Percentiles rank a stretch among this genome's conserved stretches.
phyloP scores from a whole-genome alignment of 805 yeast species.

The Candida nanaspora region DNA sequence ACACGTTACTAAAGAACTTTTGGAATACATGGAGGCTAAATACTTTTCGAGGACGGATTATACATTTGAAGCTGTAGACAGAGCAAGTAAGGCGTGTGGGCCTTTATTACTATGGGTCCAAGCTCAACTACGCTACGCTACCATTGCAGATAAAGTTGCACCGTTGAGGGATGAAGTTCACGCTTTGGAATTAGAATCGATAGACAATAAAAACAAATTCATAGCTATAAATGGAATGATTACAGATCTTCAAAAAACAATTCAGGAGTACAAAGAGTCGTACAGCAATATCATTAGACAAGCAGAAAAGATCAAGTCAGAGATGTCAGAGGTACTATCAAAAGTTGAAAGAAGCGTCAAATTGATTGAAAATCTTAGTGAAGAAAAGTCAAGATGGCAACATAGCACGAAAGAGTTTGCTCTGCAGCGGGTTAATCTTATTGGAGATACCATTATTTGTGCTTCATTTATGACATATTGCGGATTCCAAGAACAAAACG shows the following conservation, averaged over 20 bases:
- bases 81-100: conserved; percentile 95
- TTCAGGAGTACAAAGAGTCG: conserved; percentile 55
- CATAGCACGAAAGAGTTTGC: conserved; percentile 45
- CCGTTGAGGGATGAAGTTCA: conserved; percentile 68
- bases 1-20: conserved; percentile 46
- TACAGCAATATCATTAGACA: conserved; percentile 76
- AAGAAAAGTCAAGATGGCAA: conserved; percentile 75
- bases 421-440: conserved; percentile 33
- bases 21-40: conserved; percentile 46
- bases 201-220: conserved; percentile 58
- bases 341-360: conserved; percentile 57
- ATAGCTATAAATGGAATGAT: conserved; percentile 80
- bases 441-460: conserved; percentile 61
- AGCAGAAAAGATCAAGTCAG: conserved; percentile 64
- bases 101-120: conserved; percentile 84
- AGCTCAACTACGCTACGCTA: conserved; percentile 78
- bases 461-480: conserved; percentile 57
- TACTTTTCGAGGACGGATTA: conserved; percentile 61
- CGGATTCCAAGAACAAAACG: conserved; percentile 35
- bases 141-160: conserved; percentile 60
- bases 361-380: conserved; percentile 54
- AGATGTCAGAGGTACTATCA: conserved; percentile 53
- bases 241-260: conserved; percentile 58
- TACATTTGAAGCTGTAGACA: conserved; percentile 63
- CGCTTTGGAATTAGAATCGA: conserved; percentile 50